phyloP scores from a whole-genome alignment of 345 rosid species.

The Lepidium didymum region DNA sequence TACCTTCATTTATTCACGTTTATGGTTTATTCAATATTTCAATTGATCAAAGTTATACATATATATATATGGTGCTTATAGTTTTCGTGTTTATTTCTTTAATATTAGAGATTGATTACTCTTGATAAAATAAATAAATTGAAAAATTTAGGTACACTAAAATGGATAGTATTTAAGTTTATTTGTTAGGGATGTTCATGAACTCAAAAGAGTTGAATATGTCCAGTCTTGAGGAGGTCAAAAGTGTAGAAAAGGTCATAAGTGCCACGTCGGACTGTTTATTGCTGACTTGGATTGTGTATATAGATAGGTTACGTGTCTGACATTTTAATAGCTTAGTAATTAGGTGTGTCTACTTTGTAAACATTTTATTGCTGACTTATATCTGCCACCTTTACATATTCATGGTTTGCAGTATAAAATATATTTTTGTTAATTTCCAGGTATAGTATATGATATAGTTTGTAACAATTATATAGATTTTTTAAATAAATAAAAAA shows the following conservation, averaged over 20 bases:
- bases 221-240: conserved; percentile 26
- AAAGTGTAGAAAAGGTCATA: conserved; percentile 22
- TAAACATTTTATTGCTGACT: not conserved
- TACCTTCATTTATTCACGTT: not conserved
- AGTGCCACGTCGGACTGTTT: conserved; percentile 11
- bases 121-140: not conserved
- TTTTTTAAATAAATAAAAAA: no score
- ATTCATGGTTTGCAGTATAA: not conserved
- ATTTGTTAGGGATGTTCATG: not conserved
- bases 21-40: not conserved
- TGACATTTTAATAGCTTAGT: not conserved
- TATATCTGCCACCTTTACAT: not conserved
- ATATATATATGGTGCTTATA: not conserved
- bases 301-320: not conserved
- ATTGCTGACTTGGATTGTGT: conserved; percentile 24
- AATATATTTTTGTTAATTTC: not conserved
- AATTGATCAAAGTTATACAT: not conserved
- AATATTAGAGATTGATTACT: not conserved
- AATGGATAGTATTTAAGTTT: not conserved
- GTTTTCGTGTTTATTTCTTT: not conserved
- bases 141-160: not conserved
- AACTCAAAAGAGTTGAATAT: conserved; percentile 3
- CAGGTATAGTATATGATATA: not conserved
- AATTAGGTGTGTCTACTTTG: not conserved
- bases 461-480: not conserved